Evolutionary conservation across 2,329 filamentous ascomycete genomes (phyloP), one percentile per base, ranked within the genome.

Genomic region (Gaeumannomyces sp.): DNA sequence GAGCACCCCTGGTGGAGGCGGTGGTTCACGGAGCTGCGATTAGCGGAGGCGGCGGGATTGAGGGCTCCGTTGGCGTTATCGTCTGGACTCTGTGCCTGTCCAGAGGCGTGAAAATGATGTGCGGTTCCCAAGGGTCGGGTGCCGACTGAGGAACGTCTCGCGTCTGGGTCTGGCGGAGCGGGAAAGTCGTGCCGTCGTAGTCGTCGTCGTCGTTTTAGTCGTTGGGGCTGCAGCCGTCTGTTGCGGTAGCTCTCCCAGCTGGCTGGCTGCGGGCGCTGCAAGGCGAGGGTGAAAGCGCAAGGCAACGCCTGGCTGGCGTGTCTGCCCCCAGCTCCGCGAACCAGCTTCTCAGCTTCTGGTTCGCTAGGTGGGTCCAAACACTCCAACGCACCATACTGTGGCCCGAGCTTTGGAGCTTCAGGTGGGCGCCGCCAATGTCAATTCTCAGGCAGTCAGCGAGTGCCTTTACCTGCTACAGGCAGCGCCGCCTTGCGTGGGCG

Each of bases 281-380:
- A 59, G 31, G 45, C 35, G 38, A 59, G 61, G 29, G 57, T 63
- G 57, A 56, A 45, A 45, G 38, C 38, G 60, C 66, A 67, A 67
- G 66, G 66, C 66, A 67, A 65, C 64, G 53, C 63, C 35, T 64
- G 64, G 66, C 66, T 67, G 66, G 65, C 66, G 66, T 62, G 66
- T 60, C 59, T 27, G 38, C 16, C 38, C 45, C 45, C 22, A 53
- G 45, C 45, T 53, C 45, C 22, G 45, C 45, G 45, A 53, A 53
- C 45, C 22, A 53, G 45, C 1, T 53, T 53, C 45, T n/a, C 22
- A 53, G 22, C 45, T 53, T 53, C 19, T 53, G 8, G 22, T 53
- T 53, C 22, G 45, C 45, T 25, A 4, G 22, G 45, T n/a, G 45
- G 45, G 45, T 25, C 45, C 45, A n/a, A 22, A 53, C 3, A 25